Evolutionary conservation across 1,284 basidiomycete species (phyloP).

Genomic region (Filobasidium uniguttulatum): DNA sequence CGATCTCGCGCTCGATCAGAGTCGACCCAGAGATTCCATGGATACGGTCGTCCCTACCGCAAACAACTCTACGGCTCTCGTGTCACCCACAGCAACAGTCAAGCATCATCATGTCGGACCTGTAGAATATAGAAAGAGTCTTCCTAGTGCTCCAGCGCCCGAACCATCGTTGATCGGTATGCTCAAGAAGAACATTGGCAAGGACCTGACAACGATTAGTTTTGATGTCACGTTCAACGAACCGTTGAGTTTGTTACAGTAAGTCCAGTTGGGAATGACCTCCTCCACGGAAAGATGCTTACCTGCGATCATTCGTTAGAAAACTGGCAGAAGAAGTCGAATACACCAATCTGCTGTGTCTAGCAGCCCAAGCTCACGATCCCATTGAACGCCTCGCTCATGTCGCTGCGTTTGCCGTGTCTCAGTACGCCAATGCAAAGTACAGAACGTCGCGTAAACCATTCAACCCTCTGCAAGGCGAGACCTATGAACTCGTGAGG

Average conservation of each 20-base stretch:
- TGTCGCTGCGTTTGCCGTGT: conserved; percentile 70
- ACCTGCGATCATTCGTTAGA: no score
- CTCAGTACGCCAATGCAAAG: conserved; percentile 65
- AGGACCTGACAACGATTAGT: conserved; percentile 71
- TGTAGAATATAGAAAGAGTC: no score
- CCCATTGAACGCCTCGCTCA: conserved; percentile 58
- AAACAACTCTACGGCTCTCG: background rate
- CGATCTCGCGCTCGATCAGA: conserved; percentile 1
- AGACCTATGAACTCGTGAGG: conserved; percentile 71
- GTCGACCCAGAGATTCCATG: background rate
- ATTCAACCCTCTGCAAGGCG: conserved; percentile 54
- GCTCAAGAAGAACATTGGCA: conserved; percentile 83
- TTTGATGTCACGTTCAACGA: conserved; percentile 83
- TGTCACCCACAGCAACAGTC: background rate
- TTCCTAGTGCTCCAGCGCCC: conserved; percentile 47
- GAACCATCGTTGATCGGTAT: conserved; percentile 77
- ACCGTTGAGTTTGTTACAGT: conserved; percentile 63
- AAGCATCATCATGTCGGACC: background rate
- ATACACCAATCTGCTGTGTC: conserved; percentile 53
- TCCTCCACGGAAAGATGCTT: background rate
- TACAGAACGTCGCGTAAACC: conserved; percentile 69
- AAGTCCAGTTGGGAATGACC: background rate
- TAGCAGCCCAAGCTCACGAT: conserved; percentile 50
- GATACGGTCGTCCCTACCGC: background rate
- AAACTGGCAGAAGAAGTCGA: conserved; percentile 62